A percentile compares a stretch with the other conserved stretches of the same genome.
Conservation (phyloP, 2,329 filamentous ascomycete species). For the Fusarium stilboides region DNA sequence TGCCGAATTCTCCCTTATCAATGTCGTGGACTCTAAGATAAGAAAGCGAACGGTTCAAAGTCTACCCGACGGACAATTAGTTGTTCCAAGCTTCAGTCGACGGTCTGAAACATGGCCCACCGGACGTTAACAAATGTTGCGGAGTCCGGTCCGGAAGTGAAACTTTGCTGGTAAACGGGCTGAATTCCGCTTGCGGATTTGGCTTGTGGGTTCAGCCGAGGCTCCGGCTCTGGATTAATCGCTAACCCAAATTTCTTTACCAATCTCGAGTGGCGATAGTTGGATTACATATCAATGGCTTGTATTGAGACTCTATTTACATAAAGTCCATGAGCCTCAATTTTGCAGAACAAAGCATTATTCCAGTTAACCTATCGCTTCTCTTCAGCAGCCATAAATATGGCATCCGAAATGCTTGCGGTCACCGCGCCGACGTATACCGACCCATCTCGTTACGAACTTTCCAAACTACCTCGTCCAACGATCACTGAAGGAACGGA, state of each 20-base stretch:
- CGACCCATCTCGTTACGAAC: accelerated
- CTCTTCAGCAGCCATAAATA: background rate
- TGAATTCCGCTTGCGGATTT: background rate
- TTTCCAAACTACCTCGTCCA: accelerated
- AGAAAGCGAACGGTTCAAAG: too few species aligned
- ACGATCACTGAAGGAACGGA: background rate
- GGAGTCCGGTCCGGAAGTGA: background rate
- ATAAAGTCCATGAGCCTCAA: background rate
- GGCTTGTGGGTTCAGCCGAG: background rate
- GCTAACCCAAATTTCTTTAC: background rate
- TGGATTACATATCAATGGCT: too few species aligned
- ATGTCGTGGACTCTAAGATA: too few species aligned
- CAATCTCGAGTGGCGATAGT: background rate
- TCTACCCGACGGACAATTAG: background rate
- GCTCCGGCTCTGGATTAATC: background rate
- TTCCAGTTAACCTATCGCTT: too few species aligned
- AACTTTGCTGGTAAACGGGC: background rate
- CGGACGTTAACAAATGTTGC: too few species aligned
- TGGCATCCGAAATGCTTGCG: background rate
- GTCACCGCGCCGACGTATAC: background rate
- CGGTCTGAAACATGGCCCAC: too few species aligned
- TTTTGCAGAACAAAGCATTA: background rate
- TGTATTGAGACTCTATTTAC: background rate
- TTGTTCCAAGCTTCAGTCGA: too few species aligned
- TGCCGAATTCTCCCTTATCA: too few species aligned